phyloP scores from a whole-genome alignment of 2,329 filamentous ascomycete genomes.

The Aspergillus sp. region DNA sequence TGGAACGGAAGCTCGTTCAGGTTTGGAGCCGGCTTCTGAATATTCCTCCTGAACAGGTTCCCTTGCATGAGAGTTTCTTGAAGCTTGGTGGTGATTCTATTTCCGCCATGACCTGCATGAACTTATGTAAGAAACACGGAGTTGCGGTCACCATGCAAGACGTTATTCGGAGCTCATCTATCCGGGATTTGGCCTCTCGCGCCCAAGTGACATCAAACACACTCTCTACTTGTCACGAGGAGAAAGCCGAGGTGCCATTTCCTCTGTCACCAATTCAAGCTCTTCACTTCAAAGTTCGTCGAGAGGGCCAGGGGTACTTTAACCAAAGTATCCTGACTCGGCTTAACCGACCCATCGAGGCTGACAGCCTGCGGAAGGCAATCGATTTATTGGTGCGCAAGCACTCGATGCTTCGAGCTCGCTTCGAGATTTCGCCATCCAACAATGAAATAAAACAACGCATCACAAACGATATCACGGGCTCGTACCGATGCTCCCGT shows the following conservation, averaged over 20 bases:
- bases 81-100: constrained; percentile 51
- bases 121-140: constrained; percentile 47
- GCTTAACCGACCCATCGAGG: constrained; percentile 27
- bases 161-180: constrained; percentile 49
- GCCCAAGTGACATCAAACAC: constrained; percentile 25
- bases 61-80: constrained; percentile 42
- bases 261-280: constrained; percentile 38
- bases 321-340: constrained; percentile 41
- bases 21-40: constrained; percentile 42
- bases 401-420: constrained; percentile 41
- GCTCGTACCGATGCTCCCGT: constrained; percentile 28
- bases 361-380: constrained; percentile 23
- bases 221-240: constrained; percentile 33
- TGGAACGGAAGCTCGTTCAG: constrained; percentile 31
- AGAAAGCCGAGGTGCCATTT: constrained; percentile 32
- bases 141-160: constrained; percentile 50
- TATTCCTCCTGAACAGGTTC: constrained; percentile 32
- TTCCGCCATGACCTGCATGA: constrained; percentile 51
- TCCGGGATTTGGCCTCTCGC: constrained; percentile 36
- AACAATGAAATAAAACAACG: constrained; percentile 26
- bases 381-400: constrained; percentile 32
- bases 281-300: constrained; percentile 35
- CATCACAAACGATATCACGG: constrained; percentile 29
- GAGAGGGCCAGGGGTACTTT: constrained; percentile 36
- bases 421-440: constrained; percentile 25